These are phyloP conservation scores for Calonectria naviculata DNA, from an alignment of 2,329 filamentous ascomycete species.

Conservation along the genomic window DNA sequence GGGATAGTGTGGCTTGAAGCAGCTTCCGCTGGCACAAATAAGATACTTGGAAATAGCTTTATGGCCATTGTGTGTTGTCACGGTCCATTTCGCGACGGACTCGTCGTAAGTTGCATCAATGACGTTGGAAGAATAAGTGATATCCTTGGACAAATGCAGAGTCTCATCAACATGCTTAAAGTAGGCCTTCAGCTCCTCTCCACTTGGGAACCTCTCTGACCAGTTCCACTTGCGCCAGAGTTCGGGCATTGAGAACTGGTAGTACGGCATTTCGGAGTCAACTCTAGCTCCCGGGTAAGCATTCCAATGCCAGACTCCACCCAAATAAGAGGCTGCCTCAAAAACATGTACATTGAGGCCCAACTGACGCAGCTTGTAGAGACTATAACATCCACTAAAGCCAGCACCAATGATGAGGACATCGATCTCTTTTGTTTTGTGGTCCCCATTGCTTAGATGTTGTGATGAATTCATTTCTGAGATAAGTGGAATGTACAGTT, in stretches of 20 bases:
- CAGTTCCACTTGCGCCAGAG: constrained; percentile 23
- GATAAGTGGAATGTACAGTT: too few species aligned
- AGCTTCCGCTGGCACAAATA: constrained; percentile 58
- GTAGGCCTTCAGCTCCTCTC: constrained; percentile 11
- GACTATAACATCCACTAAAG: constrained; percentile 16
- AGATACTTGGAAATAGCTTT: constrained; percentile 55
- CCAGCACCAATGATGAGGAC: constrained; percentile 21
- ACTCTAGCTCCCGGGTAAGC: constrained; percentile 26
- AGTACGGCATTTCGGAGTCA: constrained; percentile 26
- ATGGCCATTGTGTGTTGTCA: constrained; percentile 54
- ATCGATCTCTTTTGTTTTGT: constrained; percentile 2
- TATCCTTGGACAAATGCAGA: constrained; percentile 28
- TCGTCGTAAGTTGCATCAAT: constrained; percentile 6
- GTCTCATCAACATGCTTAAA: constrained; percentile 15
- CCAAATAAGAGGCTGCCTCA: constrained; percentile 15
- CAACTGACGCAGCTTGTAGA: constrained; percentile 13
- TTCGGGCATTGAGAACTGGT: constrained; percentile 20
- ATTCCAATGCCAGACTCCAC: constrained; percentile 27
- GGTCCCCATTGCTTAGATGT: neutral
- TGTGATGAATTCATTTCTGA: neutral
- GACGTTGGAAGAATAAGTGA: constrained; percentile 51
- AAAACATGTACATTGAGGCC: constrained; percentile 21
- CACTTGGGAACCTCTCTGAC: constrained; percentile 19
- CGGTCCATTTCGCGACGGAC: constrained; percentile 51
- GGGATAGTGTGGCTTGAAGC: constrained; percentile 54